These are phyloP conservation scores for Naegleria lovaniensis DNA, from an alignment of 208 protist genomes.

Conservation along the genomic window DNA sequence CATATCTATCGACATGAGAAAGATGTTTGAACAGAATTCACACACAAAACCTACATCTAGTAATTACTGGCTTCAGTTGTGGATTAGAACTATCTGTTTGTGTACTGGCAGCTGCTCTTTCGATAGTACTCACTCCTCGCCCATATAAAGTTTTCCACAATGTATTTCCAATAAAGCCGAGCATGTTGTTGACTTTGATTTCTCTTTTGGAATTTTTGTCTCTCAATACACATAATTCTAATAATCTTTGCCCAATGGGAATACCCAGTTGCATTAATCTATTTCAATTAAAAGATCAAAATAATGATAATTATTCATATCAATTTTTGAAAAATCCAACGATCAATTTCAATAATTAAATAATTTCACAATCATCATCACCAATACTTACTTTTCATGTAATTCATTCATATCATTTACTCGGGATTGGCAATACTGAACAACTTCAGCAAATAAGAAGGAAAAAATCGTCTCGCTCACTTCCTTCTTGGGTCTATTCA, in stretches of 20 bases:
- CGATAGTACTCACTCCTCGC: neutral
- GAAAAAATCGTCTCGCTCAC: neutral
- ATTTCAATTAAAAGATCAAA: neutral
- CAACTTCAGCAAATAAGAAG: slow-evolving; percentile 9
- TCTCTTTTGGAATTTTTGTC: slow-evolving; percentile 28
- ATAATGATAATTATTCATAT: too few species aligned
- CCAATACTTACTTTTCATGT: slow-evolving; percentile 2
- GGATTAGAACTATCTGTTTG: neutral
- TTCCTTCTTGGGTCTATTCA: slow-evolving; percentile 12
- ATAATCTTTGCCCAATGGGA: neutral
- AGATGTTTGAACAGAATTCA: neutral
- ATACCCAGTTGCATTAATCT: neutral
- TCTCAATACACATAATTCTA: slow-evolving; percentile 21
- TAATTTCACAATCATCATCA: neutral
- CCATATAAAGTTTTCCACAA: slow-evolving; percentile 18
- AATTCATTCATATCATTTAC: neutral
- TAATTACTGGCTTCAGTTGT: neutral
- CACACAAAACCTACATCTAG: neutral
- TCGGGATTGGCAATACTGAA: slow-evolving; percentile 13
- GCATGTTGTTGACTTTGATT: neutral
- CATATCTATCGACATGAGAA: neutral
- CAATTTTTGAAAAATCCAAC: neutral
- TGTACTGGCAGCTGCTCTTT: neutral
- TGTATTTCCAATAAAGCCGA: neutral
- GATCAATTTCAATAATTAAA: neutral